A percentile compares a stretch with the other conserved stretches of the same genome.
Evolutionary conservation across 345 rosid genomes (phyloP).

Genomic region (Salix dunnii): DNA sequence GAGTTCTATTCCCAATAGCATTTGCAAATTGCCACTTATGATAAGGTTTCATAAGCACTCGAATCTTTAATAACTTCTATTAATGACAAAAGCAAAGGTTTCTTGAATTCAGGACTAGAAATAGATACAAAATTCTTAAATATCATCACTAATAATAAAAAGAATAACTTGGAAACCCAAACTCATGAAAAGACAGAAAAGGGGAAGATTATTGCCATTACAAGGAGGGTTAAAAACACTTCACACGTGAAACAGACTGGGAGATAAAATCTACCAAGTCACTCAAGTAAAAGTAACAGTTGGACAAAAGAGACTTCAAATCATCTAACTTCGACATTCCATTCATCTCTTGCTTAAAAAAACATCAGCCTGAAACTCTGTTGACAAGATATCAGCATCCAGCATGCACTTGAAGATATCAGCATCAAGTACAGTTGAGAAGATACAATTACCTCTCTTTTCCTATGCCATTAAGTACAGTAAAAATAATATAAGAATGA

Average conservation of each 20-base stretch:
- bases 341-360: neutral
- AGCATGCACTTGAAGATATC: neutral
- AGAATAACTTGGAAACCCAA: neutral
- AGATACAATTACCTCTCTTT: neutral
- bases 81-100: neutral
- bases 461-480: neutral
- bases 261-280: neutral
- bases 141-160: neutral
- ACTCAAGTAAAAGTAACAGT: neutral
- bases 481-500: neutral
- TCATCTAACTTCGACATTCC: neutral
- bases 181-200: neutral
- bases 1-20: neutral
- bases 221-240: neutral
- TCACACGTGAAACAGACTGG: neutral
- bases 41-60: neutral
- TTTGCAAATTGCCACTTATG: neutral
- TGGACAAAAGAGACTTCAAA: neutral
- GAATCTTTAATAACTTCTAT: neutral
- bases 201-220: neutral
- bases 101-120: neutral
- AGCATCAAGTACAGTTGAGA: neutral
- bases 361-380: neutral
- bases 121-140: neutral
- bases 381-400: neutral